phyloP scores from a whole-genome alignment of 2,329 filamentous ascomycete species.

The Setomelanomma holmii region DNA sequence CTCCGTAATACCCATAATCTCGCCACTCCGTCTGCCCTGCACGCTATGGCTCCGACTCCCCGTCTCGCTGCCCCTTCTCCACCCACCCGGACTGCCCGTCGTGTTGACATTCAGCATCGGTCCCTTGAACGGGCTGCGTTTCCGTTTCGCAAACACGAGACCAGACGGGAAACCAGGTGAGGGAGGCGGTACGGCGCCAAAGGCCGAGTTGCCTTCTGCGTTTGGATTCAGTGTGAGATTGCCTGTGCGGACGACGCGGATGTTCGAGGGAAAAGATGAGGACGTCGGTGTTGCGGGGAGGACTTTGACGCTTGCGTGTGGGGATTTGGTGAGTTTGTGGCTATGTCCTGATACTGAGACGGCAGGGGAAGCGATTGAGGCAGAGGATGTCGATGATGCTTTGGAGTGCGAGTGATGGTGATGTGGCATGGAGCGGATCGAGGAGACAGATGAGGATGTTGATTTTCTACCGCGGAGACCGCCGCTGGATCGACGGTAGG shows the following conservation, averaged over 20 bases:
- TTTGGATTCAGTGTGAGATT: conserved; percentile 51
- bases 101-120: conserved; percentile 65
- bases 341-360: conserved; percentile 61
- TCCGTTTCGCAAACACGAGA: conserved; percentile 80
- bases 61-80: conserved; percentile 8
- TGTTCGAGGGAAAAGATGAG: conserved; percentile 79
- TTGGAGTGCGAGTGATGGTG: conserved; percentile 92
- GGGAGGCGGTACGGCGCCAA: conserved; percentile 64
- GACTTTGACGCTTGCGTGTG: conserved; percentile 91
- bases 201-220: conserved; percentile 52
- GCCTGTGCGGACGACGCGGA: conserved; percentile 73
- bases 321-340: conserved; percentile 73
- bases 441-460: conserved; percentile 93
- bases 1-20: conserved; percentile 68
- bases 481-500: conserved; percentile 80
- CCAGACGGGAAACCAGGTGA: conserved; percentile 54
- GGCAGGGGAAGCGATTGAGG: conserved; percentile 63
- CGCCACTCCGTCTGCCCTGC: conserved; percentile 72
- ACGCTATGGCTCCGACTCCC: conserved; percentile 61
- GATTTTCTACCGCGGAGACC: conserved; percentile 92
- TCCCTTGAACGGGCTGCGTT: conserved; percentile 82
- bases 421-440: conserved; percentile 77
- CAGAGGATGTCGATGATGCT: conserved; percentile 87
- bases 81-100: conserved; percentile 27
- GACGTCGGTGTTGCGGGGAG: conserved; percentile 83